Evolutionary conservation across 2,329 filamentous ascomycete genomes (phyloP), one percentile per base, ranked within the genome.

Genomic region (Fusarium albidum): DNA sequence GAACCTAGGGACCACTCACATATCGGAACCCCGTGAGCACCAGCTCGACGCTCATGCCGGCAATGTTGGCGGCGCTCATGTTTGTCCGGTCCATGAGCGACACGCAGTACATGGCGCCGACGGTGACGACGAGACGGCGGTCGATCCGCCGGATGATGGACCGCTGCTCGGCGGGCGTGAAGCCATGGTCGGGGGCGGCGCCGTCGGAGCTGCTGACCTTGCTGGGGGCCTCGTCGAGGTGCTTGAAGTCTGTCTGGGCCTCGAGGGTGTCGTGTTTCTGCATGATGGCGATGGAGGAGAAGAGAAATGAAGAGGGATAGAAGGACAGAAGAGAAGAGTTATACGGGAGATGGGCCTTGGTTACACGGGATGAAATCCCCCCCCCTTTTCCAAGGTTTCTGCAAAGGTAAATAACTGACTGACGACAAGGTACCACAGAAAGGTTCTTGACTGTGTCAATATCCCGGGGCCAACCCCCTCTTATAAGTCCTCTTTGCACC

Each of bases 81-180:
- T 94, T 94, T 3, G 88, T 91, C 27, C 91, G 80, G 68, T 95
- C 91, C 85, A 94, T 90, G 53, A 94, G 75, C 59, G 83, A 88
- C 64, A 91, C 79, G 69, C 88, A 91, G 72, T 93, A 93, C 75
- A 92, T 82, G 59, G 81, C 68, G 15, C 87, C 87, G 5, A 85
- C 82, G 2, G 82, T 86, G 4, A 81, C 68, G 33, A 89, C 82
- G 4, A 90, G 75, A 3, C 87, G 83, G 26, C 79, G 75, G 71
- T 96, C 91, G 62, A 95, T 78, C 11, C 85, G 83, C 49, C 81
- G 79, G 34, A 92, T 84, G 65, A 95, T 90, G 34, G 75, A 81
- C 68, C 77, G 83, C 73, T 89, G 83, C 73, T 94, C 86, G 14
- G 78, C 72, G 0, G 79, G 78, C 1, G 83, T 80, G 71, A 88